Conservation (phyloP, 352 stramenopile species). For the Phytopythium boreale region DNA sequence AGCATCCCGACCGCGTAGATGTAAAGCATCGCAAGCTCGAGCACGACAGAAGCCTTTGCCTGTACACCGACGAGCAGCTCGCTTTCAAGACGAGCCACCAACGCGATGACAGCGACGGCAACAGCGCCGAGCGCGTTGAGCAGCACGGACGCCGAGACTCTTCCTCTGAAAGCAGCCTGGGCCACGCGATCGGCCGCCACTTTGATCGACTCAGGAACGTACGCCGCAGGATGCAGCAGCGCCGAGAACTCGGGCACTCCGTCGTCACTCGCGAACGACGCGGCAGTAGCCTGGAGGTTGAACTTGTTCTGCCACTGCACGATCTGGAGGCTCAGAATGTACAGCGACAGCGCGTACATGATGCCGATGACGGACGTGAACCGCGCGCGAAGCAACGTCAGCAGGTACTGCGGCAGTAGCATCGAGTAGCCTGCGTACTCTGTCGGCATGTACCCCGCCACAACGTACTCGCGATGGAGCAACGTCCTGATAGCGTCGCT, state of each 20-base stretch:
- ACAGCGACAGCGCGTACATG: constrained; percentile 61
- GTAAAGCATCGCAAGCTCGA: constrained; percentile 47
- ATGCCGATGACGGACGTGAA: constrained; percentile 47
- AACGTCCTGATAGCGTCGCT: neutral
- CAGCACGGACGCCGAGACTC: neutral
- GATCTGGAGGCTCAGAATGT: constrained; percentile 66
- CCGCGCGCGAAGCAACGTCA: constrained; percentile 46
- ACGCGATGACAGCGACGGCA: neutral
- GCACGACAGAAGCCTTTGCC: constrained; percentile 2
- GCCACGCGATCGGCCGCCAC: constrained; percentile 5
- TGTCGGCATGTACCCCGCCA: constrained; percentile 43
- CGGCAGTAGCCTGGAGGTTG: constrained; percentile 28
- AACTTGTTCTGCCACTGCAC: constrained; percentile 68
- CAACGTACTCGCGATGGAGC: constrained; percentile 45
- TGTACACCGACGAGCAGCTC: neutral
- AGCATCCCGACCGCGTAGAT: constrained; percentile 52
- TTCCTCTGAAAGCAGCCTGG: neutral
- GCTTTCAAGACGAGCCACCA: neutral
- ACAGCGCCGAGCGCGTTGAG: neutral
- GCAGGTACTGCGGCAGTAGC: constrained; percentile 42
- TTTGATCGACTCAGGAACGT: constrained; percentile 38
- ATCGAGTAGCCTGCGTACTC: constrained; percentile 48
- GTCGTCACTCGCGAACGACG: neutral
- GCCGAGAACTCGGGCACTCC: constrained; percentile 49
- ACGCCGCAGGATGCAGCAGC: constrained; percentile 49